Evolutionary conservation across 1,139 yeast species (phyloP).

Genomic region (Taiozyma sp.): DNA sequence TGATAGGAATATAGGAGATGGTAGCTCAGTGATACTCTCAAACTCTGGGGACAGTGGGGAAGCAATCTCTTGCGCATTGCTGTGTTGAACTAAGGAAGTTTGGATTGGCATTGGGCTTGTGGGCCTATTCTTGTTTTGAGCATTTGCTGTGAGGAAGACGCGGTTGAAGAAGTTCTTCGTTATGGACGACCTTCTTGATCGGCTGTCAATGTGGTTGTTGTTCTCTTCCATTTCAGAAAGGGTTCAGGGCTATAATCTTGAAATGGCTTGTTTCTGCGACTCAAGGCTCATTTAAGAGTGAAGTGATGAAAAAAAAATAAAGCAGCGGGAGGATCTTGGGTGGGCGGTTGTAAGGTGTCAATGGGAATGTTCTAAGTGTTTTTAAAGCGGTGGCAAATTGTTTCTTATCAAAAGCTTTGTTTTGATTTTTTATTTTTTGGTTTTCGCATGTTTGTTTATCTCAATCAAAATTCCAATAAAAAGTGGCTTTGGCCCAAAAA

Average conservation of each 20-base stretch:
- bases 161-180: background rate
- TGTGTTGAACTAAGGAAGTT: background rate
- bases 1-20: constrained; percentile 20
- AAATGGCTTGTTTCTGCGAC: background rate
- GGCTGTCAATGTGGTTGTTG: background rate
- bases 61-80: background rate
- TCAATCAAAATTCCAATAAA: too few relatives aligned
- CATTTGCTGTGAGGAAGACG: background rate
- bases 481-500: too few relatives aligned
- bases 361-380: too few relatives aligned
- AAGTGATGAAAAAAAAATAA: too few relatives aligned
- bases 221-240: background rate
- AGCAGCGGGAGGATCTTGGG: too few relatives aligned
- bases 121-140: background rate
- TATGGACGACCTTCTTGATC: background rate
- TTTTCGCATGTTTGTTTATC: background rate
- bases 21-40: constrained; percentile 22
- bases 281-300: background rate
- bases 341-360: too few relatives aligned
- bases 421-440: background rate
- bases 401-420: background rate
- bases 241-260: background rate
- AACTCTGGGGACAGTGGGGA: constrained; percentile 20
- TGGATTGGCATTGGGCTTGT: background rate
- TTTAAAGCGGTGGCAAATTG: background rate